Conservation (phyloP, 2,329 filamentous ascomycete genomes). For the Clonostachys sp. region DNA sequence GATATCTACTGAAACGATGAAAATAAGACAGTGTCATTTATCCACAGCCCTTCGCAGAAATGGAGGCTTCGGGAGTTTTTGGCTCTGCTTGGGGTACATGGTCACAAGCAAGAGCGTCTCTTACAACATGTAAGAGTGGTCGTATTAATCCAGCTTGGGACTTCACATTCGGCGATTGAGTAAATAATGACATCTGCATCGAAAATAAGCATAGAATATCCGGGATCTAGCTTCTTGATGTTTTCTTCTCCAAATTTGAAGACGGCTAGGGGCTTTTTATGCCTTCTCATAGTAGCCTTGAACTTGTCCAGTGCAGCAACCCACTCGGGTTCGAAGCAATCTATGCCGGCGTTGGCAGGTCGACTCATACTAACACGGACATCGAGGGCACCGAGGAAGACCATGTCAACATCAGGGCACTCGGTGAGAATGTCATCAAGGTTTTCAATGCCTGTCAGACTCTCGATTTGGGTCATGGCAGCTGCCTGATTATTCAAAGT, state of each 20-base stretch:
- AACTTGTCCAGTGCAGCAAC: constrained; percentile 27
- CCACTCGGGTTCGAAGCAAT: constrained; percentile 33
- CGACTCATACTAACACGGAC: constrained; percentile 37
- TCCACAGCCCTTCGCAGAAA: too few species aligned
- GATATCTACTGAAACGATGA: too few species aligned
- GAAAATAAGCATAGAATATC: too few species aligned
- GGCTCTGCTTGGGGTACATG: too few species aligned
- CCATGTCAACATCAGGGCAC: constrained; percentile 34
- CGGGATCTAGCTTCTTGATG: too few species aligned
- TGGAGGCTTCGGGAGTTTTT: too few species aligned
- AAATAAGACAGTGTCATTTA: too few species aligned
- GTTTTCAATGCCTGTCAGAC: constrained; percentile 9
- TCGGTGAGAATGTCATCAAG: constrained; percentile 43
- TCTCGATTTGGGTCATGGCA: constrained; percentile 43
- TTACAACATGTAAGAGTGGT: too few species aligned
- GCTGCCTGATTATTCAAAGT: constrained; percentile 40
- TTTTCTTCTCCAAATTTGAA: constrained; percentile 8
- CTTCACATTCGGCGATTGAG: too few species aligned
- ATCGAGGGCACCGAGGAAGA: constrained; percentile 41
- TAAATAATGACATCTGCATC: too few species aligned
- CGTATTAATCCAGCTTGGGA: too few species aligned
- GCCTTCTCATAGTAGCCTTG: constrained; percentile 32
- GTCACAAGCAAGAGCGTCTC: too few species aligned
- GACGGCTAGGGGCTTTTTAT: constrained; percentile 34
- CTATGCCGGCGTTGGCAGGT: constrained; percentile 16